Evolutionary conservation across 148 eudicot species (phyloP).

Genomic region (Chenopodium suecicum): DNA sequence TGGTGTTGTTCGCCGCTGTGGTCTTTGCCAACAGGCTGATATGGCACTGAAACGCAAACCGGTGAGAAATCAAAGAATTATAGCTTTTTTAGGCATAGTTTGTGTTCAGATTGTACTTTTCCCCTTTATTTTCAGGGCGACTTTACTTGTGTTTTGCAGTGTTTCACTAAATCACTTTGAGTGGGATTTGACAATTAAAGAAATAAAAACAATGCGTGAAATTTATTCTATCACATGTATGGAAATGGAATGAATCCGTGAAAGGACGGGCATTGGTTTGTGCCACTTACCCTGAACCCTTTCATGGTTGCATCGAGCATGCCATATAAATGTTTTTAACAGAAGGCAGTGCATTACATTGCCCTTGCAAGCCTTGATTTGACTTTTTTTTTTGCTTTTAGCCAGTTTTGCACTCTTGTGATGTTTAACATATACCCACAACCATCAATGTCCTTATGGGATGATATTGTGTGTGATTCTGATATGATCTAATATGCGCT

Average conservation of each 20-base stretch:
- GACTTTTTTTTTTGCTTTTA: neutral
- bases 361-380: neutral
- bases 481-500: neutral
- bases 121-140: neutral
- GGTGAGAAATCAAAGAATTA: conserved; percentile 35
- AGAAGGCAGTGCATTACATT: neutral
- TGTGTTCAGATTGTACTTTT: neutral
- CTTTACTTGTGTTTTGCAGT: neutral
- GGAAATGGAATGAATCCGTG: neutral
- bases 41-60: conserved; percentile 85
- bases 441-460: neutral
- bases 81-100: neutral
- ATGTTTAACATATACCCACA: neutral
- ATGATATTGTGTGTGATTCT: neutral
- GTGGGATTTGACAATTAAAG: neutral
- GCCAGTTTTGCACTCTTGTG: neutral
- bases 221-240: neutral
- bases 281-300: neutral
- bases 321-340: no score
- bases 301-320: no score
- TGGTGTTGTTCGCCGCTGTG: conserved; percentile 65
- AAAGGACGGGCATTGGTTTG: neutral
- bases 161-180: neutral
- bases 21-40: conserved; percentile 69
- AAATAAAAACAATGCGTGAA: neutral